Conservation (phyloP, 768 basidiomycete genomes). For the Lactarius deliciosus region DNA sequence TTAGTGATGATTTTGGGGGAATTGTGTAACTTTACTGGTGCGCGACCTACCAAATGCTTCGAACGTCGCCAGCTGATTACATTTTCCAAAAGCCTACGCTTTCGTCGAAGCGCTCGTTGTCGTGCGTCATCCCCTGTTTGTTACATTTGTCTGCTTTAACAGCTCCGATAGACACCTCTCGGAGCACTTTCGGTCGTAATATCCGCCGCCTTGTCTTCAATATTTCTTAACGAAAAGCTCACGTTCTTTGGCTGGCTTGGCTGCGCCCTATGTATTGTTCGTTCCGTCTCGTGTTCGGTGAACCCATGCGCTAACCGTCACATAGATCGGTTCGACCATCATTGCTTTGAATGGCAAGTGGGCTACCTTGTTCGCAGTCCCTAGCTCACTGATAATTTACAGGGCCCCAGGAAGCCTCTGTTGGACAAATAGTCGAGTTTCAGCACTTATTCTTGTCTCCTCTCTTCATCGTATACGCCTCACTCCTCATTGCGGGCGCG, state of each 20-base stretch:
- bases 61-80: slow-evolving; percentile 28
- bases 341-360: slow-evolving; percentile 78
- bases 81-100: slow-evolving; percentile 60
- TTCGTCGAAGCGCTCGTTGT: slow-evolving; percentile 93
- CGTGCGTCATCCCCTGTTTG: slow-evolving; percentile 44
- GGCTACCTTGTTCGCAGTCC: slow-evolving; percentile 32
- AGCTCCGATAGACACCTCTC: slow-evolving; percentile 69
- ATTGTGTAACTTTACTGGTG: slow-evolving; percentile 83
- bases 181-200: slow-evolving; percentile 96
- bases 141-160: slow-evolving; percentile 14
- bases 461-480: slow-evolving; percentile 72
- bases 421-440: slow-evolving; percentile 71
- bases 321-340: slow-evolving; percentile 78
- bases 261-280: slow-evolving; percentile 84
- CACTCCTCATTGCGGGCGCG: slow-evolving; percentile 61
- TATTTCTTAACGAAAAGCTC: slow-evolving; percentile 90
- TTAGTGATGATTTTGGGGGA: slow-evolving; percentile 91
- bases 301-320: slow-evolving; percentile 9
- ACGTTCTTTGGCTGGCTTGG: slow-evolving; percentile 98
- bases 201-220: slow-evolving; percentile 87
- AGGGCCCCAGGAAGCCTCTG: slow-evolving; percentile 69
- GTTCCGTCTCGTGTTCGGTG: slow-evolving; percentile 34
- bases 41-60: slow-evolving; percentile 36
- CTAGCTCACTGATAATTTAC: slow-evolving; percentile 17
- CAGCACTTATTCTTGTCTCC: slow-evolving; percentile 77